phyloP scores from a whole-genome alignment of 2,329 filamentous ascomycete species.

The Coniella vitis region DNA sequence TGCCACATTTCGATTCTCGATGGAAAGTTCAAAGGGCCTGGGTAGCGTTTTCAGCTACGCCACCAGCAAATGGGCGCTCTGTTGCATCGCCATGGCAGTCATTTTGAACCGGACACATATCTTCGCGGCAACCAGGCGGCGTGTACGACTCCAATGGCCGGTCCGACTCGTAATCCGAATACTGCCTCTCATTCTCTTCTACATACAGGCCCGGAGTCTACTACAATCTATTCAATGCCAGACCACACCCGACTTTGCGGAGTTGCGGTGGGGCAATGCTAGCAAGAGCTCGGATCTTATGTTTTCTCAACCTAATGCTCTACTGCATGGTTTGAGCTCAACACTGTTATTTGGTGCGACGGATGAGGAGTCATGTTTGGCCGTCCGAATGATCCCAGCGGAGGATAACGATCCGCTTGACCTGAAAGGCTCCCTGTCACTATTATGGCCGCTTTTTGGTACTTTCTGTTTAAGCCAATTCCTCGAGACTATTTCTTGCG shows the following conservation, averaged over 20 bases:
- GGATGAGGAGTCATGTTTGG: conserved; percentile 67
- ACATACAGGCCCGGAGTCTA: conserved; percentile 60
- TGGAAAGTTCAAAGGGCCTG: conserved; percentile 60
- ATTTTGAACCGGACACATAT: conserved; percentile 88
- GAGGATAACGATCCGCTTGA: conserved; percentile 46
- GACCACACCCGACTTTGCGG: conserved; percentile 66
- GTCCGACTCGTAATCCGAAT: conserved; percentile 64
- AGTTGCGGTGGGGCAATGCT: conserved; percentile 62
- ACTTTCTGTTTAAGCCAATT: conserved; percentile 73
- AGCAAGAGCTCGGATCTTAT: conserved; percentile 60
- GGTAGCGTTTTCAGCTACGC: conserved; percentile 86
- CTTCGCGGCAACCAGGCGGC: conserved; percentile 80
- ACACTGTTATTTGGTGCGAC: conserved; percentile 64
- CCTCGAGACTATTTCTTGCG: conserved; percentile 79
- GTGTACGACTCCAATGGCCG: conserved; percentile 69
- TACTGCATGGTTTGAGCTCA: conserved; percentile 67
- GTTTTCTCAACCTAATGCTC: conserved; percentile 61
- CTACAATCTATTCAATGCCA: conserved; percentile 89
- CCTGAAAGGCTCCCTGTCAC: conserved; percentile 69
- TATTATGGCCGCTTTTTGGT: conserved; percentile 69
- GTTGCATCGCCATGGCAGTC: conserved; percentile 79
- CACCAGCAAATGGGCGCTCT: conserved; percentile 86
- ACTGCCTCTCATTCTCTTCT: conserved; percentile 63
- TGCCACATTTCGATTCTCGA: conserved; percentile 41
- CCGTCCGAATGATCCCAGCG: conserved; percentile 63